Percentiles rank a stretch among this genome's conserved stretches.
Conservation (phyloP, 306 rosid species). For the Inga laurina region DNA sequence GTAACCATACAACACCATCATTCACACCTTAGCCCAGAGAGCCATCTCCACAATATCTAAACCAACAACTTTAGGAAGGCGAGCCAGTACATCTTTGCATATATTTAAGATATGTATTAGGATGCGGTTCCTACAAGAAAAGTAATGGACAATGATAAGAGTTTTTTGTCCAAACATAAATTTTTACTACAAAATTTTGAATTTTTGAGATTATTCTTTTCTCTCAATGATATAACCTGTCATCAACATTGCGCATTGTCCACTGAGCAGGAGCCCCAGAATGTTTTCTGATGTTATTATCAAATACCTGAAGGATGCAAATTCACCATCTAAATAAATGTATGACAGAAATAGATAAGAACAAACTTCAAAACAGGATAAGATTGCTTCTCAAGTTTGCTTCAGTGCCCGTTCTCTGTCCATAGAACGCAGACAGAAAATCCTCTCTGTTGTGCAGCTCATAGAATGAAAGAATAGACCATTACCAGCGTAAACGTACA, state of each 20-base stretch:
- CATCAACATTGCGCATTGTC: constrained; percentile 96
- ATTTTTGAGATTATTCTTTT: constrained; percentile 27
- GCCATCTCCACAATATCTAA: constrained; percentile 99
- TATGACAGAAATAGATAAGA: constrained; percentile 7
- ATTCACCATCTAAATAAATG: constrained; percentile 25
- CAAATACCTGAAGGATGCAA: constrained; percentile 73
- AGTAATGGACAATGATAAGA: constrained; percentile 25
- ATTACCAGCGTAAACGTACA: constrained; percentile 91
- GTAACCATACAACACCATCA: constrained; percentile 36
- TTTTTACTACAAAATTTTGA: neutral
- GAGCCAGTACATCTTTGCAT: constrained; percentile 82
- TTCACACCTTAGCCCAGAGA: constrained; percentile 95
- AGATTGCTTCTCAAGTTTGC: constrained; percentile 28
- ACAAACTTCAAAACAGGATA: constrained; percentile 18
- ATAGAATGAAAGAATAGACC: constrained; percentile 30
- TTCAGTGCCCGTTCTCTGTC: constrained; percentile 25
- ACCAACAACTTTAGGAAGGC: constrained; percentile 94
- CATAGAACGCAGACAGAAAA: neutral
- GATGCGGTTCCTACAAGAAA: constrained; percentile 79
- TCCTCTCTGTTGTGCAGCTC: neutral
- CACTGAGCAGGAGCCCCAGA: constrained; percentile 94
- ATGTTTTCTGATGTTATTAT: constrained; percentile 87
- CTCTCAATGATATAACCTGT: constrained; percentile 61
- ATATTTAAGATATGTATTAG: constrained; percentile 65
- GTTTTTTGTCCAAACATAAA: constrained; percentile 12